These are phyloP conservation scores for Suhomyces prunicola DNA, from an alignment of 805 yeast genomes.

Conservation along the genomic window DNA sequence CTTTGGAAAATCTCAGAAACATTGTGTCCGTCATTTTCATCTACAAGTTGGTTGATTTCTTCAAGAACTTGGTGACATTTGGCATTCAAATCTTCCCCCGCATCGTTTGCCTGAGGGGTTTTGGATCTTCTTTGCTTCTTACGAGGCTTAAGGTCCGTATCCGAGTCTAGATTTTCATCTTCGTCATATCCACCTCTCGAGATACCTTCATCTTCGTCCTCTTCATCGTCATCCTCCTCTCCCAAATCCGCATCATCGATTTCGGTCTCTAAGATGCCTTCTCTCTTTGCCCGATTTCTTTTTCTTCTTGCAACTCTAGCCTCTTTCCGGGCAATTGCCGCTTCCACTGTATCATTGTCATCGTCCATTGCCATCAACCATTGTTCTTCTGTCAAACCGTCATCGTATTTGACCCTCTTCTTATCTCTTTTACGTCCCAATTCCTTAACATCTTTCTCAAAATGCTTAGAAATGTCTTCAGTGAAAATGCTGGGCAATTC, in stretches of 20 bases:
- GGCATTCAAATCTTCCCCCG: constrained; percentile 15
- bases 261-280: constrained; percentile 14
- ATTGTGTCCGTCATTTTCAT: constrained; percentile 42
- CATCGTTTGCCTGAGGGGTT: constrained; percentile 9
- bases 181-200: constrained; percentile 14
- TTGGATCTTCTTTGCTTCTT: constrained; percentile 9
- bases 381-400: constrained; percentile 45
- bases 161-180: constrained; percentile 20
- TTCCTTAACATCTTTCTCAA: constrained; percentile 23
- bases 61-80: constrained; percentile 40
- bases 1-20: constrained; percentile 49
- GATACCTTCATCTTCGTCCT: constrained; percentile 10
- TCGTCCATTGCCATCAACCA: constrained; percentile 68
- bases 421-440: constrained; percentile 25
- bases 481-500: constrained; percentile 26
- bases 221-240: constrained; percentile 25
- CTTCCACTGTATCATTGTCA: constrained; percentile 62
- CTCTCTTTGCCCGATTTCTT: constrained; percentile 18
- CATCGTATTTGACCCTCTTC: constrained; percentile 29
- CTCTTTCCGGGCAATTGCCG: constrained; percentile 53
- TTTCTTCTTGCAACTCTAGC: constrained; percentile 40
- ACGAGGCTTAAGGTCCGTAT: constrained; percentile 10
- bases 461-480: constrained; percentile 26
- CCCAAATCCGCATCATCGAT: constrained; percentile 21
- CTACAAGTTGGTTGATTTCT: constrained; percentile 38